These are phyloP conservation scores for Pichia gijzeniarum DNA, from an alignment of 805 yeast species.

Conservation along the genomic window DNA sequence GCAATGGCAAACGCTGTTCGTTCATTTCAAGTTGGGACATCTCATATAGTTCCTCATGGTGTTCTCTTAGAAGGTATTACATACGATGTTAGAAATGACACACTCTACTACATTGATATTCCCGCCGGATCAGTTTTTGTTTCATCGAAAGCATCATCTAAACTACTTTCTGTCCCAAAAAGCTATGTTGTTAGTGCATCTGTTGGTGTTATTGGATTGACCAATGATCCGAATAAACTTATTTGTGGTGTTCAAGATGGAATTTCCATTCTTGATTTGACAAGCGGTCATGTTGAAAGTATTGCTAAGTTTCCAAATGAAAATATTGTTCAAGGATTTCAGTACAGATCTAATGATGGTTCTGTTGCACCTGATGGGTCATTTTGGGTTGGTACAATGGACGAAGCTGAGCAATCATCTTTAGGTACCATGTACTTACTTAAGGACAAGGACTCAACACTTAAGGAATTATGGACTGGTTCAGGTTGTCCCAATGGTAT, in stretches of 20 bases:
- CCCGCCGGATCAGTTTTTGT: slow-evolving; percentile 32
- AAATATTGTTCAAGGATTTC: slow-evolving; percentile 22
- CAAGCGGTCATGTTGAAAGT: slow-evolving; percentile 32
- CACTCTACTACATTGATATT: slow-evolving; percentile 46
- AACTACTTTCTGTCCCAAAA: slow-evolving; percentile 29
- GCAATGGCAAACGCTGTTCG: background rate
- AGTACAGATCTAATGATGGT: slow-evolving; percentile 75
- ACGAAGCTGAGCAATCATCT: slow-evolving; percentile 14
- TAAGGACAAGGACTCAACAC: slow-evolving; percentile 27
- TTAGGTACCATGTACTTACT: slow-evolving; percentile 49
- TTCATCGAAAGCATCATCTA: slow-evolving; percentile 5
- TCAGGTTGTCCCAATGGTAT: slow-evolving; percentile 67
- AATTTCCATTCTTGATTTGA: slow-evolving; percentile 47
- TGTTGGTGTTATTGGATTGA: slow-evolving; percentile 69
- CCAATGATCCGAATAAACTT: slow-evolving; percentile 47
- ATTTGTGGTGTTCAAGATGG: slow-evolving; percentile 63
- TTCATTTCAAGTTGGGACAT: slow-evolving; percentile 10
- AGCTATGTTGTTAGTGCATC: slow-evolving; percentile 32
- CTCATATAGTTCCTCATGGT: slow-evolving; percentile 30
- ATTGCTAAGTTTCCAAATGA: slow-evolving; percentile 36
- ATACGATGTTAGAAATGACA: slow-evolving; percentile 48
- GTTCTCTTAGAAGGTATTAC: slow-evolving; percentile 63
- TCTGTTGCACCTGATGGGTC: slow-evolving; percentile 70
- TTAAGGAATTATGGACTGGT: slow-evolving; percentile 29
- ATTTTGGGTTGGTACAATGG: slow-evolving; percentile 80